phyloP scores from a whole-genome alignment of 805 yeast genomes.

The Scheffersomyces lignosus region DNA sequence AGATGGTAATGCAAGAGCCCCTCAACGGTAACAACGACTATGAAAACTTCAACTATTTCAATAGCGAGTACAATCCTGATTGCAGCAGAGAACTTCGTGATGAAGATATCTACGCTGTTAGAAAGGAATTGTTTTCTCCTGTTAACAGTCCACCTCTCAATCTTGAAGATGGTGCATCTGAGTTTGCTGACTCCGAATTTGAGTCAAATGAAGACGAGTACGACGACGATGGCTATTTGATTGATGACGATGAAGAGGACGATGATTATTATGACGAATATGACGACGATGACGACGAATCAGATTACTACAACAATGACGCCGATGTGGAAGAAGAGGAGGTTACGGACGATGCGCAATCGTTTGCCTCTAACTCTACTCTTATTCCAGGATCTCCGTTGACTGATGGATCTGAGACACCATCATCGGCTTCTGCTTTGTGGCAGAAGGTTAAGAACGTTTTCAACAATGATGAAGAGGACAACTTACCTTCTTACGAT shows the following conservation, averaged over 20 bases:
- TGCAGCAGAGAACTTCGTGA: conserved; percentile 2
- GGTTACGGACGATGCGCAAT: background rate
- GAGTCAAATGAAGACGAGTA: conserved; percentile 31
- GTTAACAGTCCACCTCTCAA: background rate
- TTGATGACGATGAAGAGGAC: conserved; percentile 18
- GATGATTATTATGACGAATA: conserved; percentile 13
- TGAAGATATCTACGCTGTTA: conserved; percentile 8
- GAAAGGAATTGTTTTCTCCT: conserved; percentile 8
- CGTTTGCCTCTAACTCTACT: conserved; percentile 3
- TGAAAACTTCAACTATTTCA: too few species aligned
- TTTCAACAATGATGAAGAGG: conserved; percentile 33
- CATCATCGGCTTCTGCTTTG: conserved; percentile 20
- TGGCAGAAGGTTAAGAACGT: conserved; percentile 47
- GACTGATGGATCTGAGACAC: conserved; percentile 1
- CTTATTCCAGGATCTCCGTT: conserved; percentile 2
- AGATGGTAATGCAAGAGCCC: conserved; percentile 35
- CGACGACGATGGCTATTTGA: conserved; percentile 38
- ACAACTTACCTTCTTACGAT: conserved; percentile 65
- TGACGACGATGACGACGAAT: conserved; percentile 8
- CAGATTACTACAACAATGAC: background rate
- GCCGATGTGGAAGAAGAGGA: background rate
- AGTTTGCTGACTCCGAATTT: conserved; percentile 34
- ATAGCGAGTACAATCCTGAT: too few species aligned
- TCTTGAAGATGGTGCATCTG: conserved; percentile 15
- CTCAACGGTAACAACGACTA: too few species aligned